Conservation (phyloP, 768 basidiomycete species). For the Termitomyces heimii region DNA sequence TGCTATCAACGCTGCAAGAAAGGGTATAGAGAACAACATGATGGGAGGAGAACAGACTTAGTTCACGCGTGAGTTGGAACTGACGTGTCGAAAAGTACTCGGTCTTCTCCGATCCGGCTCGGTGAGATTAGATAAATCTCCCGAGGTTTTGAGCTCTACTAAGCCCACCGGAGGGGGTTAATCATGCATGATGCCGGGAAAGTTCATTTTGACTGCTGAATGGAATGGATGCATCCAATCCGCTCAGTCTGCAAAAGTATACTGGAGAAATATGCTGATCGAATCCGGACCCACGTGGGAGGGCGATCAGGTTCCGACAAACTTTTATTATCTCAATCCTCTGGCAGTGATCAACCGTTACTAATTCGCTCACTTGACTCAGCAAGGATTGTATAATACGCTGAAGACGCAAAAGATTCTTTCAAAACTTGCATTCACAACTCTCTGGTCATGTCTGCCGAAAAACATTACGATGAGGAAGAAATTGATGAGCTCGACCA, state of each 20-base stretch:
- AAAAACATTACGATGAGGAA: conserved; percentile 18
- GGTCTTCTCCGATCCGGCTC: conserved; percentile 16
- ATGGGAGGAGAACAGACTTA: conserved; percentile 13
- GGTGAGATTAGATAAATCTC: background rate
- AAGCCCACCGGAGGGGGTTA: background rate
- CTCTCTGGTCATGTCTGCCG: conserved; percentile 23
- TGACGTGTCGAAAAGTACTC: conserved; percentile 12
- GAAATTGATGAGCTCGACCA: conserved; percentile 31
- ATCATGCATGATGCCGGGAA: background rate
- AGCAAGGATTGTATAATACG: conserved; percentile 8
- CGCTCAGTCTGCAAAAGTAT: background rate
- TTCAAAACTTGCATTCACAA: background rate
- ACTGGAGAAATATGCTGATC: background rate
- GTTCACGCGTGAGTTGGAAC: conserved; percentile 9
- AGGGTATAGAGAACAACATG: conserved; percentile 56
- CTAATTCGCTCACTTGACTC: conserved; percentile 12
- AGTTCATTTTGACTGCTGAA: background rate
- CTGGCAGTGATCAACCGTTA: background rate
- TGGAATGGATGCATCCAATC: background rate
- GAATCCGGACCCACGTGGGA: background rate
- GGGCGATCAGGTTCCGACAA: conserved; percentile 11
- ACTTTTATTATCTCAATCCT: conserved; percentile 11
- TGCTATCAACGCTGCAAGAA: conserved; percentile 51
- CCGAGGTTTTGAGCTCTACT: background rate
- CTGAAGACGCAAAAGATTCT: background rate